Evolutionary conservation across 1,139 yeast genomes (phyloP), one percentile per base, ranked within the genome.

Genomic region (Suhomyces taliae): DNA sequence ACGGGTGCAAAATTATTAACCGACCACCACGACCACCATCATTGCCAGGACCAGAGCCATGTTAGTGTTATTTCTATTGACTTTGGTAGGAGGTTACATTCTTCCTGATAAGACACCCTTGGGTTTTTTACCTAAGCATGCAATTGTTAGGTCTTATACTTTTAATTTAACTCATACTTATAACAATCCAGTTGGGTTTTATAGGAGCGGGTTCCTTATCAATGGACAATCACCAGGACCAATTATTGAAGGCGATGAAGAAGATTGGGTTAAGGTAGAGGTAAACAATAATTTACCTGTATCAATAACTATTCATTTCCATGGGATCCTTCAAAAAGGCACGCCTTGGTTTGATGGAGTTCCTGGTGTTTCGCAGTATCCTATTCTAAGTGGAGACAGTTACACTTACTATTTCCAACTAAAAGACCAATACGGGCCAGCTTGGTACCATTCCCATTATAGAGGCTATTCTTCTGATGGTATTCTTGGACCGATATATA

Each of bases 391-490:
- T 24, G 74, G 72, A 1, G 67, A 64, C 7, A 53, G 60, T 2
- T 72, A 63, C 51, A 62, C 66, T 37, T 73, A 77, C 53, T 67
- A 61, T 39, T 71, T 76, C 51, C 70, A 69, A 12, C 57, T 71
- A 14, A 68, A 63, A 7, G 60, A 65, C 37, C 75, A 72, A 45
- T 69, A 67, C 49, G 82, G 82, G 0, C 71, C 79, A 0, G 72
- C 67, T 43, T 78, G 82, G 82, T 78, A 76, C 53, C 82, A 78
- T 55, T 74, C 82, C 0, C 82, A 78, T 54, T 72, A 66, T 48
- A 56, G 75, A 10, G 75, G 78, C 0, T 79, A 78, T 46, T 67
- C 74, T 48, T 76, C 78, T 5, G 82, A 78, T 55, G 81, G 81
- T 7, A 56, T 77, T 3, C 64, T 71, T 40, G 82, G 82, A 0